Percentiles rank a stretch among this genome's conserved stretches.
Evolutionary conservation across 1,139 yeast species (phyloP).

Genomic region (Wickerhamiella infanticola): DNA sequence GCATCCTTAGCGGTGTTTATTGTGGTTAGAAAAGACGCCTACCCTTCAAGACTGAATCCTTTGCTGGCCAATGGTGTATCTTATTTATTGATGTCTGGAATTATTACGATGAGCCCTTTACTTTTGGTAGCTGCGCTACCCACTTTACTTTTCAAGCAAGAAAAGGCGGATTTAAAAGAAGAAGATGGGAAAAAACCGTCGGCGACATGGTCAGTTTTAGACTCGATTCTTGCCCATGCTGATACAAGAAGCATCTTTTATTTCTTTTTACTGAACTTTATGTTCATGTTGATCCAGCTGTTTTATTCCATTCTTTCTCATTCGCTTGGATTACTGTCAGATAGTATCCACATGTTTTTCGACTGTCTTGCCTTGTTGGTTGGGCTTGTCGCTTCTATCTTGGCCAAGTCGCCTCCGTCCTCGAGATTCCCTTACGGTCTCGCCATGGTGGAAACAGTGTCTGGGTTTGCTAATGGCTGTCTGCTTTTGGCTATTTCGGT

Average conservation of each 20-base stretch:
- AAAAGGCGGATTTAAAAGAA: background rate
- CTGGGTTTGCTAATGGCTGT: slow-evolving; percentile 92
- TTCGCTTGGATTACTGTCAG: slow-evolving; percentile 80
- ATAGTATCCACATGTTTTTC: slow-evolving; percentile 88
- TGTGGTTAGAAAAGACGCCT: slow-evolving; percentile 21
- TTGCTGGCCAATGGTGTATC: slow-evolving; percentile 16
- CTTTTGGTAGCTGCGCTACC: slow-evolving; percentile 9
- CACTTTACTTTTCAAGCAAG: slow-evolving; percentile 6
- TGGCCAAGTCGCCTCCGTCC: slow-evolving; percentile 44
- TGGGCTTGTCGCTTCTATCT: slow-evolving; percentile 73
- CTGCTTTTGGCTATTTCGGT: slow-evolving; percentile 74
- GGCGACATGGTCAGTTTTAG: slow-evolving; percentile 20
- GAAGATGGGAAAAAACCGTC: background rate
- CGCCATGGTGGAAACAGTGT: slow-evolving; percentile 70
- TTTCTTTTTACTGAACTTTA: slow-evolving; percentile 66
- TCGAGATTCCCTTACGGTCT: slow-evolving; percentile 76
- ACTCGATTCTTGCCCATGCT: slow-evolving; percentile 32
- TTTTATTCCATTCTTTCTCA: slow-evolving; percentile 84
- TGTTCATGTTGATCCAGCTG: slow-evolving; percentile 89
- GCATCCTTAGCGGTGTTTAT: slow-evolving; percentile 25
- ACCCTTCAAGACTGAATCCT: slow-evolving; percentile 22
- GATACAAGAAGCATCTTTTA: slow-evolving; percentile 85
- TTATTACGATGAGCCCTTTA: slow-evolving; percentile 7
- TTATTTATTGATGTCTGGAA: slow-evolving; percentile 11
- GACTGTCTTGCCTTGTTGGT: slow-evolving; percentile 84